phyloP scores from a whole-genome alignment of 1,284 basidiomycete genomes.

The Kwoniella shivajii region DNA sequence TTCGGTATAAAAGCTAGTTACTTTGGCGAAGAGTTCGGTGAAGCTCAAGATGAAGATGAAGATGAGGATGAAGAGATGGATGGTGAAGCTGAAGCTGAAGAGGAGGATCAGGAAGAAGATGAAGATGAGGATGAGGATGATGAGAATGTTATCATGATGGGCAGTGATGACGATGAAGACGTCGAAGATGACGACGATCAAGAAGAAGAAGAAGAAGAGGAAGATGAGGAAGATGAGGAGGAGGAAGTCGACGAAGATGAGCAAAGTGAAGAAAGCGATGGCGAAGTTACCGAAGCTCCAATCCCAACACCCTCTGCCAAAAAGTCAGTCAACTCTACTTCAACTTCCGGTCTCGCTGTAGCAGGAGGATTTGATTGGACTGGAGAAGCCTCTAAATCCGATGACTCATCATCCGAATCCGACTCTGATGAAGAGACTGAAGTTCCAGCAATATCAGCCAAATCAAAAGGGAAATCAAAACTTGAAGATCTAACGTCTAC shows the following conservation, averaged over 20 bases:
- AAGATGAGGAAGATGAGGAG: slow-evolving; percentile 19
- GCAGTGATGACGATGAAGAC: slow-evolving; percentile 30
- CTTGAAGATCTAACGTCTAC: slow-evolving; percentile 75
- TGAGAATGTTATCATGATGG: slow-evolving; percentile 27
- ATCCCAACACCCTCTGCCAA: slow-evolving; percentile 13
- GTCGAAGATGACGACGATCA: slow-evolving; percentile 27
- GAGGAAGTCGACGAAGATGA: slow-evolving; percentile 14
- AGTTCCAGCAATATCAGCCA: slow-evolving; percentile 1
- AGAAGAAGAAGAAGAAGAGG: slow-evolving; percentile 15
- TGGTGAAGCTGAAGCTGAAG: slow-evolving; percentile 57
- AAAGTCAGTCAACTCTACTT: slow-evolving; percentile 30
- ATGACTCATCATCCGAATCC: slow-evolving; percentile 20
- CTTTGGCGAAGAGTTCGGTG: slow-evolving; percentile 59
- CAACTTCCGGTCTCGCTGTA: slow-evolving; percentile 50
- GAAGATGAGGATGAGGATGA: slow-evolving; percentile 30
- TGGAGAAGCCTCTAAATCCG: slow-evolving; percentile 41
- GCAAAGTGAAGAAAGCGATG: slow-evolving; percentile 2
- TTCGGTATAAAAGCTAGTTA: slow-evolving; percentile 89
- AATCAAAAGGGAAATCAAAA: slow-evolving; percentile 28
- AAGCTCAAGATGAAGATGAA: slow-evolving; percentile 46
- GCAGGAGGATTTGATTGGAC: slow-evolving; percentile 60
- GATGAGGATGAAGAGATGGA: slow-evolving; percentile 51
- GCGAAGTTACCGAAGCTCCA: background rate
- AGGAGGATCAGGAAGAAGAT: slow-evolving; percentile 24
- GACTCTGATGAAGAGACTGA: slow-evolving; percentile 23